A percentile compares a stretch with the other conserved stretches of the same genome.
phyloP scores from a whole-genome alignment of 805 yeast species.

The Metschnikowia kofuensis region DNA sequence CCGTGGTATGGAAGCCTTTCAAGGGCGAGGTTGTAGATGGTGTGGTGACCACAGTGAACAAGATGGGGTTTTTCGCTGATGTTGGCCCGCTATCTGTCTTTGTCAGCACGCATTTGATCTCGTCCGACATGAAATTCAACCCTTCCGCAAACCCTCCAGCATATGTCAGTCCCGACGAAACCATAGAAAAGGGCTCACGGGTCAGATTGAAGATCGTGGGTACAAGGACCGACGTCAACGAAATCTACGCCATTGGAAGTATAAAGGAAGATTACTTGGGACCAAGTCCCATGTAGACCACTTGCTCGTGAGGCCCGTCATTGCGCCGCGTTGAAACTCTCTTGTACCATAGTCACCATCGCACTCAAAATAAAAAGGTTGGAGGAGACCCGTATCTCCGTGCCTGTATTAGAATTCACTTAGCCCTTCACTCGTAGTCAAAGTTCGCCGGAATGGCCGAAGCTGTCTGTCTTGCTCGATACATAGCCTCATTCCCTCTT shows the following conservation, averaged over 20 bases:
- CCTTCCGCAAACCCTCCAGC: constrained; percentile 99
- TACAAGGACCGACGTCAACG: constrained; percentile 95
- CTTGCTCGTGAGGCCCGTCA: not conserved
- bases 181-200: constrained; percentile 89
- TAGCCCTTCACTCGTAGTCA: too few species aligned
- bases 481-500: not conserved
- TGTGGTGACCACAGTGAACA: constrained; percentile 87
- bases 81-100: constrained; percentile 96
- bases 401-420: not conserved
- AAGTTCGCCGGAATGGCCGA: not conserved
- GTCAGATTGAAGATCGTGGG: constrained; percentile 95
- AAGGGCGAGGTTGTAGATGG: constrained; percentile 99
- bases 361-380: constrained; percentile 3
- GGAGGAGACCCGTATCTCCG: not conserved
- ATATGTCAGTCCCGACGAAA: constrained; percentile 90
- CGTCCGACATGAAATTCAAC: constrained; percentile 88
- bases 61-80: constrained; percentile 95
- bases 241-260: constrained; percentile 95
- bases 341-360: constrained; percentile 13
- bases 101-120: constrained; percentile 91
- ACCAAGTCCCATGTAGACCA: constrained; percentile 48
- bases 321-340: not conserved
- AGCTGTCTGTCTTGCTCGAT: not conserved
- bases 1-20: constrained; percentile 97
- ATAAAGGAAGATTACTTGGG: constrained; percentile 98